These are phyloP conservation scores for Hypoxylon sp. DNA, from an alignment of 2,329 filamentous ascomycete genomes.

Conservation along the genomic window DNA sequence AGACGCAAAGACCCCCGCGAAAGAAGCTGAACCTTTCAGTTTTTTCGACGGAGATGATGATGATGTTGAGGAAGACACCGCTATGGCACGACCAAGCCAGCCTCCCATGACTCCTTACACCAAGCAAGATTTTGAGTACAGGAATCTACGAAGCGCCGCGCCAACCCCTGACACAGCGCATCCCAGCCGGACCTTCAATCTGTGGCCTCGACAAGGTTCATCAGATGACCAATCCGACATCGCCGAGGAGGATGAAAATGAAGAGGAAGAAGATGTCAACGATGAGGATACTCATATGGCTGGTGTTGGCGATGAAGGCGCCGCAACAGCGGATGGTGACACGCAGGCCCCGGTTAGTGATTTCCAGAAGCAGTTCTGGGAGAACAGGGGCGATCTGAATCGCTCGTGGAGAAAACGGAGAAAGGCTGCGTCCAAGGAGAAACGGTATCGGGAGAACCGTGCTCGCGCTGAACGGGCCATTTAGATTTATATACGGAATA, in stretches of 20 bases:
- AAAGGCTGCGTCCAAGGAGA: conserved; percentile 71
- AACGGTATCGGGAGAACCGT: conserved; percentile 71
- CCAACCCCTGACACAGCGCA: conserved; percentile 94
- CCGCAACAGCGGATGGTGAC: conserved; percentile 1
- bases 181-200: conserved; percentile 68
- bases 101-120: conserved; percentile 84
- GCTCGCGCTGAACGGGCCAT: conserved; percentile 58
- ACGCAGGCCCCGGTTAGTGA: conserved; percentile 50
- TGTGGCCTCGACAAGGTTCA: conserved; percentile 56
- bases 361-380: conserved; percentile 75
- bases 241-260: conserved; percentile 55
- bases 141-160: conserved; percentile 83
- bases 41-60: conserved; percentile 74
- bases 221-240: conserved; percentile 43
- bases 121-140: conserved; percentile 77
- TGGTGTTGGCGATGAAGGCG: conserved; percentile 13
- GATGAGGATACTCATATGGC: conserved; percentile 36
- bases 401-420: conserved; percentile 71
- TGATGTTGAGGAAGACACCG: conserved; percentile 44
- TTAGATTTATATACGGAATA: too few relatives aligned
- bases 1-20: conserved; percentile 50
- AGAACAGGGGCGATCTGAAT: conserved; percentile 71
- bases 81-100: conserved; percentile 41
- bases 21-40: conserved; percentile 71
- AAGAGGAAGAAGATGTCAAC: conserved; percentile 42